Conservation (phyloP, 179 eudicot genomes). For the Sideroxylon spinosum region DNA sequence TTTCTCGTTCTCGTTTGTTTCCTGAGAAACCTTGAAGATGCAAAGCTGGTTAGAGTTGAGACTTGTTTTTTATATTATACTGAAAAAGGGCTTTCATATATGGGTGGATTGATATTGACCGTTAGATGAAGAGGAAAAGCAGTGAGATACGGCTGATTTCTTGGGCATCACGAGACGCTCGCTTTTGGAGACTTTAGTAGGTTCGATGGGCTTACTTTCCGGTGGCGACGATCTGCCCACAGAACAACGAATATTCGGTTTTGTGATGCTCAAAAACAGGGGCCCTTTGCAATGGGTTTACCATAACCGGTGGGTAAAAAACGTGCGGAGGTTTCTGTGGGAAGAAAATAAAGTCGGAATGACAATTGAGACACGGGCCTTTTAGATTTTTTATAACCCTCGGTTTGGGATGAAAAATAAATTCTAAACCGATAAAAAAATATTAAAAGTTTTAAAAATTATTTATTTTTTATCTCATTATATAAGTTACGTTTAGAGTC, state of each 20-base stretch:
- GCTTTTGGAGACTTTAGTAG: neutral
- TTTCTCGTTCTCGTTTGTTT: neutral
- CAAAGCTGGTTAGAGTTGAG: neutral
- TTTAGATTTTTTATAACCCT: no score
- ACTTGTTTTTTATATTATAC: neutral
- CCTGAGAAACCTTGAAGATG: neutral
- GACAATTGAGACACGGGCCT: no score
- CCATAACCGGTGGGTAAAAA: no score
- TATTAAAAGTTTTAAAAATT: no score
- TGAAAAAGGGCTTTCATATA: neutral
- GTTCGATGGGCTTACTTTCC: neutral
- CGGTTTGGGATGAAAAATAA: no score
- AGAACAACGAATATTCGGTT: constrained; percentile 14
- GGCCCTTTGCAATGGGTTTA: neutral
- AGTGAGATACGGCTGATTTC: neutral
- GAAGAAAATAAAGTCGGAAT: no score
- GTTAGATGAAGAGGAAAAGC: neutral
- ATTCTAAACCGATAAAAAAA: no score
- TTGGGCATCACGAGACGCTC: constrained; percentile 8
- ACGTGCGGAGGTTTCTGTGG: neutral
- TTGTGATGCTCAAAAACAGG: no score
- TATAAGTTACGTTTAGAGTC: no score
- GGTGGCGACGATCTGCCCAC: neutral
- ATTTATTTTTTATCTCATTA: no score
- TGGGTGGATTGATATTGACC: neutral